A percentile compares a stretch with the other conserved stretches of the same genome.
These are phyloP conservation scores for Nemania serpens DNA, from an alignment of 2,329 filamentous ascomycete species.

Conservation along the genomic window DNA sequence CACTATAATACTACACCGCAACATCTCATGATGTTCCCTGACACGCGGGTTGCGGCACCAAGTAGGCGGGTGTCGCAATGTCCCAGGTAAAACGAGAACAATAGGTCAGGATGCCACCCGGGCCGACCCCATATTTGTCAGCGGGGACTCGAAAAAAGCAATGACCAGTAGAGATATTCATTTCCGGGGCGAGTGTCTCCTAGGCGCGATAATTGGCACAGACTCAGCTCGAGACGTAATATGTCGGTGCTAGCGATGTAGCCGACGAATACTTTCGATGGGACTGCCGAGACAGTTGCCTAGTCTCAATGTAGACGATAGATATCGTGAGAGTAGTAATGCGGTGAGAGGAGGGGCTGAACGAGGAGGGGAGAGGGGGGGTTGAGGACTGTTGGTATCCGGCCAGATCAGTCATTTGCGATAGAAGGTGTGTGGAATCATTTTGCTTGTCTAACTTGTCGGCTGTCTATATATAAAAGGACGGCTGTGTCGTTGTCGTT, in stretches of 20 bases:
- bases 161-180: no score
- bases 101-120: not conserved
- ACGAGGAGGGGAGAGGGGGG: slow-evolving; percentile 1
- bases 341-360: slow-evolving; percentile 17
- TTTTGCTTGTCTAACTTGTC: not conserved
- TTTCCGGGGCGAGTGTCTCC: no score
- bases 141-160: not conserved
- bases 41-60: no score
- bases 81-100: no score
- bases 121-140: slow-evolving; percentile 22
- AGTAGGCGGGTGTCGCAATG: no score
- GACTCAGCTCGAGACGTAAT: not conserved
- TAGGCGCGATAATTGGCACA: not conserved
- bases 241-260: not conserved
- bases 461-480: slow-evolving; percentile 22
- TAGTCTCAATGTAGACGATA: not conserved
- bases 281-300: not conserved
- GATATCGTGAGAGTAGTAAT: slow-evolving; percentile 11
- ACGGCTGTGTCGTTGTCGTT: not conserved
- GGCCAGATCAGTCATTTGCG: not conserved
- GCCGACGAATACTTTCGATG: not conserved
- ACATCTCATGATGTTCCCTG: no score
- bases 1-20: no score
- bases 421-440: no score
- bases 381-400: slow-evolving; percentile 7